These are phyloP conservation scores for Rhododendron henanense DNA, from an alignment of 148 eudicot genomes.

Conservation along the genomic window DNA sequence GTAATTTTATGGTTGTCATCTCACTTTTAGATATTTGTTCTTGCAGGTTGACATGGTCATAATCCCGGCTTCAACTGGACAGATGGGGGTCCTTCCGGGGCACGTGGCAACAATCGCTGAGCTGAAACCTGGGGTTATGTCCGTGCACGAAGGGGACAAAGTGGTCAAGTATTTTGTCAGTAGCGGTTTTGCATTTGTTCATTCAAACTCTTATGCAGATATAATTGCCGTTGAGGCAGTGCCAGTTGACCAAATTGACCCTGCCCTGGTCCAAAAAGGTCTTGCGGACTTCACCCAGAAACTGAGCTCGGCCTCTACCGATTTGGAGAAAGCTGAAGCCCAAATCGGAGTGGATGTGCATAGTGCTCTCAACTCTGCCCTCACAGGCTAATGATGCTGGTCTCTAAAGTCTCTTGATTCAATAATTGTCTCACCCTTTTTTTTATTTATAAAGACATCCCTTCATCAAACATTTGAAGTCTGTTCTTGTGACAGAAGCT, in stretches of 20 bases:
- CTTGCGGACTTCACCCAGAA: conserved; percentile 71
- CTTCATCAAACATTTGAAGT: background rate
- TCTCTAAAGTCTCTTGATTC: background rate
- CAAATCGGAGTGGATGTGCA: conserved; percentile 73
- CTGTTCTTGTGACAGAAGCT: background rate
- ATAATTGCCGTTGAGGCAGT: conserved; percentile 74
- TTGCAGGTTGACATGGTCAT: conserved; percentile 72
- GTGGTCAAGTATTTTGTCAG: conserved; percentile 61
- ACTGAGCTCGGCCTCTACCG: conserved; percentile 62
- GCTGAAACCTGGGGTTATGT: conserved; percentile 58
- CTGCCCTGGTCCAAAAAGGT: conserved; percentile 59
- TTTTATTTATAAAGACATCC: background rate
- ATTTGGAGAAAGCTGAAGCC: conserved; percentile 83
- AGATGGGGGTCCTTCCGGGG: conserved; percentile 73
- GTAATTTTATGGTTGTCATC: background rate
- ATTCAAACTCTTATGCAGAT: conserved; percentile 61
- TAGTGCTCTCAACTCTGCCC: conserved; percentile 65
- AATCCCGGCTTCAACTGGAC: conserved; percentile 66
- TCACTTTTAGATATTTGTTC: background rate
- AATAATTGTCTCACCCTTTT: background rate
- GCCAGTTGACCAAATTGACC: conserved; percentile 60
- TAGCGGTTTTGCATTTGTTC: conserved; percentile 70
- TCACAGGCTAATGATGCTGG: conserved; percentile 31
- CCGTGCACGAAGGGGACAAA: conserved; percentile 62
- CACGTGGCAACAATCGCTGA: conserved; percentile 65